These are phyloP conservation scores for Podaxis sp. DNA, from an alignment of 768 basidiomycete genomes.

Conservation along the genomic window DNA sequence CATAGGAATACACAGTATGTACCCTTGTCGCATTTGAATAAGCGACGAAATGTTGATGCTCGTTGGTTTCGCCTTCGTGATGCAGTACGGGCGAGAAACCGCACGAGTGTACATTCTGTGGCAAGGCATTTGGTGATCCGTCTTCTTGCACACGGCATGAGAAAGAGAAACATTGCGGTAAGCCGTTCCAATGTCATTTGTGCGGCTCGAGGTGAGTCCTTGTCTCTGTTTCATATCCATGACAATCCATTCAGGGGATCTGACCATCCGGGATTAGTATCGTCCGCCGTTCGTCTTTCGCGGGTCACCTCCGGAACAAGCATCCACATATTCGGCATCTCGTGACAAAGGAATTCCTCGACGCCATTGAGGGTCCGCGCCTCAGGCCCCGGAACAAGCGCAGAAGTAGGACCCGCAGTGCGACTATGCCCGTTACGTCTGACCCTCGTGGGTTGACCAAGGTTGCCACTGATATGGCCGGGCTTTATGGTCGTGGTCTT, in stretches of 20 bases:
- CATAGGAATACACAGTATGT: constrained; percentile 69
- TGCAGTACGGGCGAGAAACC: constrained; percentile 52
- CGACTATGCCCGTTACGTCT: not conserved
- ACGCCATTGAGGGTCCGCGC: constrained; percentile 27
- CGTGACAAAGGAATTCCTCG: constrained; percentile 24
- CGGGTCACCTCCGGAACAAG: constrained; percentile 45
- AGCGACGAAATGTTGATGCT: not conserved
- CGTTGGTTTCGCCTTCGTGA: too few relatives aligned
- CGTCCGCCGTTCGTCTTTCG: constrained; percentile 61
- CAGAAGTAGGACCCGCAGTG: constrained; percentile 13
- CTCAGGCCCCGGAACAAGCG: constrained; percentile 17
- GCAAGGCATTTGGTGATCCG: constrained; percentile 60
- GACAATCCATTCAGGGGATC: not conserved
- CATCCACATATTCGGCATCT: constrained; percentile 32
- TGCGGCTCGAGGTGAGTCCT: constrained; percentile 47
- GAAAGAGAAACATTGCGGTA: constrained; percentile 52
- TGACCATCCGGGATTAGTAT: constrained; percentile 40
- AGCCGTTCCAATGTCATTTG: constrained; percentile 45
- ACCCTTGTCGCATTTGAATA: not conserved
- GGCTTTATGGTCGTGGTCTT: not conserved
- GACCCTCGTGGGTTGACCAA: constrained; percentile 1
- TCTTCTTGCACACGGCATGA: constrained; percentile 67
- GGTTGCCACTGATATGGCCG: not conserved
- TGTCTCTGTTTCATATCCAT: constrained; percentile 1
- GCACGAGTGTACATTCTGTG: constrained; percentile 47